Conservation (phyloP, 768 basidiomycete genomes). For the Lentinula boryana region DNA sequence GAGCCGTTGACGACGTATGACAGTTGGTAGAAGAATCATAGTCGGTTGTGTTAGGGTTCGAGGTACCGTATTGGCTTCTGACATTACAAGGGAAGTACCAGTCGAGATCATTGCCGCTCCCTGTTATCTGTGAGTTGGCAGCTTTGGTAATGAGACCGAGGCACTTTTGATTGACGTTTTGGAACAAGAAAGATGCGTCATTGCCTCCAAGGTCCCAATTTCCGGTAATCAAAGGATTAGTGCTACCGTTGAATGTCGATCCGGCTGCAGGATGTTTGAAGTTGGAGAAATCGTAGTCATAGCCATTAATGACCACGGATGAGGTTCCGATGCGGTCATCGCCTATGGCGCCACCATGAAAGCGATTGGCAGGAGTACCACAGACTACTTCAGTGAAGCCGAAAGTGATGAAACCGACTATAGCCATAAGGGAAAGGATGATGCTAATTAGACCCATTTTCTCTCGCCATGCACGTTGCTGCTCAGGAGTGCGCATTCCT, state of each 20-base stretch:
- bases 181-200: constrained; percentile 94
- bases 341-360: constrained; percentile 71
- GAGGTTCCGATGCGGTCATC: constrained; percentile 63
- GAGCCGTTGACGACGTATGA: constrained; percentile 55
- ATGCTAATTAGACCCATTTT: constrained; percentile 91
- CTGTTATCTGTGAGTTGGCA: constrained; percentile 63
- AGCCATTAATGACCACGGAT: constrained; percentile 92
- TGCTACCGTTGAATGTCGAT: constrained; percentile 63
- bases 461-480: constrained; percentile 96
- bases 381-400: constrained; percentile 96
- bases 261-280: constrained; percentile 80
- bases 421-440: constrained; percentile 81
- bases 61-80: constrained; percentile 63
- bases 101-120: constrained; percentile 54
- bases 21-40: constrained; percentile 67
- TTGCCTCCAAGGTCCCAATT: constrained; percentile 76
- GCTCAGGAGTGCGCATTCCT: constrained; percentile 89
- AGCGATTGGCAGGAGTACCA: constrained; percentile 79
- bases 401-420: constrained; percentile 96
- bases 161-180: constrained; percentile 85
- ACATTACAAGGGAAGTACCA: constrained; percentile 99
- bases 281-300: constrained; percentile 83
- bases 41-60: constrained; percentile 58
- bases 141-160: constrained; percentile 69
- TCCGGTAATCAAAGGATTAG: constrained; percentile 79